Evolutionary conservation across 768 basidiomycete genomes (phyloP).

Genomic region (Boletus rubroflammeus): DNA sequence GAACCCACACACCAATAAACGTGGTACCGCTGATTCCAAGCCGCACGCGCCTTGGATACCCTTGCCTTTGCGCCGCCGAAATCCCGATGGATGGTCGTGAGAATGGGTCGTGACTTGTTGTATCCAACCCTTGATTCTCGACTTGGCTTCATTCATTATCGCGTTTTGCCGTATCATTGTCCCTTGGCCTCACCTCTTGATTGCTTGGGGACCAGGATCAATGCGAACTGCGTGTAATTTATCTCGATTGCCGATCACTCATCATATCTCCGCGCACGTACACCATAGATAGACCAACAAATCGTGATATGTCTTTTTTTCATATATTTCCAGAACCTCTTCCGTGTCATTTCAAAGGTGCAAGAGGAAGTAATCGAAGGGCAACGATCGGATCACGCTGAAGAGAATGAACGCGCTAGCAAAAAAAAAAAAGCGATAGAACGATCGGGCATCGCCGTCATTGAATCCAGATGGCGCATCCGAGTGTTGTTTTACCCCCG

Average conservation of each 20-base stretch:
- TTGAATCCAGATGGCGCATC: background rate
- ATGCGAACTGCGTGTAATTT: constrained; percentile 4
- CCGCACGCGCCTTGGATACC: constrained; percentile 34
- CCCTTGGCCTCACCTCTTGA: background rate
- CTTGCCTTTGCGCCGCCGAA: constrained; percentile 38
- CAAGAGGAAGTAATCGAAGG: background rate
- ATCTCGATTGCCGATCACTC: constrained; percentile 1
- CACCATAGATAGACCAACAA: constrained; percentile 11
- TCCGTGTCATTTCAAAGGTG: constrained; percentile 3
- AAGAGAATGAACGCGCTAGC: background rate
- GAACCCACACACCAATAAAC: constrained; percentile 23
- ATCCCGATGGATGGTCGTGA: constrained; percentile 40
- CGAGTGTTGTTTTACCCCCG: background rate
- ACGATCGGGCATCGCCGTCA: background rate
- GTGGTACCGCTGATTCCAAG: constrained; percentile 10
- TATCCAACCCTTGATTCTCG: background rate
- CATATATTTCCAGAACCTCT: constrained; percentile 5
- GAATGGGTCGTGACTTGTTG: constrained; percentile 5
- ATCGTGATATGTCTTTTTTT: background rate
- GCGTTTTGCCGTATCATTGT: background rate
- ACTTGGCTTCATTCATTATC: constrained; percentile 10
- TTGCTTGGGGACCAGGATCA: constrained; percentile 20
- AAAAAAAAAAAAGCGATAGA: no score
- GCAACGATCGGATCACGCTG: background rate
- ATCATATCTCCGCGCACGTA: constrained; percentile 13